phyloP scores from a whole-genome alignment of 2,329 filamentous ascomycete species.

The Scytalidium lignicola region DNA sequence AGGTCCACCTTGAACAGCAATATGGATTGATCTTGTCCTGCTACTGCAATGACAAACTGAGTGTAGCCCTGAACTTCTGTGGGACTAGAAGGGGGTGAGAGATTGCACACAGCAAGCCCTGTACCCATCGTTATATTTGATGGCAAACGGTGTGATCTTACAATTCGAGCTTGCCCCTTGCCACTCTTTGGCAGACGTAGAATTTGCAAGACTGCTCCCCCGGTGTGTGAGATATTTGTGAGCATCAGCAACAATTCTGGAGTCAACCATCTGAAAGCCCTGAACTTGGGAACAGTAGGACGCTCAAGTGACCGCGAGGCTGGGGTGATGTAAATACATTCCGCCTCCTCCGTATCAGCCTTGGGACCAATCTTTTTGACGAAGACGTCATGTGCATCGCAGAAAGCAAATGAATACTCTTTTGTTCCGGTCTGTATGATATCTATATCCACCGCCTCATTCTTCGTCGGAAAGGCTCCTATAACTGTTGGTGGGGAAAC shows the following conservation, averaged over 20 bases:
- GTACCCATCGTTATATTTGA: constrained; percentile 68
- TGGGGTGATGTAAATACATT: constrained; percentile 52
- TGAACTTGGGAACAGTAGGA: constrained; percentile 45
- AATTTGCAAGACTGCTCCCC: constrained; percentile 52
- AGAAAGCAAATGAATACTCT: constrained; percentile 71
- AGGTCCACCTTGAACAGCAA: constrained; percentile 75
- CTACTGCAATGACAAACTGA: constrained; percentile 77
- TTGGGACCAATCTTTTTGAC: constrained; percentile 35
- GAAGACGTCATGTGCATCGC: constrained; percentile 70
- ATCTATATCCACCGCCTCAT: constrained; percentile 66
- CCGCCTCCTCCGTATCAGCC: constrained; percentile 39
- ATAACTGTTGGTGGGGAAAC: constrained; percentile 45
- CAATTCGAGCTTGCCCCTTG: constrained; percentile 40
- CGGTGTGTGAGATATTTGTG: constrained; percentile 53
- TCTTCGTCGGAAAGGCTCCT: constrained; percentile 45
- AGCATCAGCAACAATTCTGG: constrained; percentile 52
- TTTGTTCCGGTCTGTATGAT: constrained; percentile 57
- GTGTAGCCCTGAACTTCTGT: constrained; percentile 51
- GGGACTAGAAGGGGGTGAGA: constrained; percentile 51
- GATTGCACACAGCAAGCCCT: constrained; percentile 69
- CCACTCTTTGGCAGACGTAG: constrained; percentile 35
- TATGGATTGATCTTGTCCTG: constrained; percentile 74
- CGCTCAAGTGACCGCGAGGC: constrained; percentile 35
- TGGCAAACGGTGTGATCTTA: constrained; percentile 54
- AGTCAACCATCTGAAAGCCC: constrained; percentile 54